Evolutionary conservation across 768 basidiomycete genomes (phyloP), one percentile per base, ranked within the genome.

Genomic region (Mycena rosella): DNA sequence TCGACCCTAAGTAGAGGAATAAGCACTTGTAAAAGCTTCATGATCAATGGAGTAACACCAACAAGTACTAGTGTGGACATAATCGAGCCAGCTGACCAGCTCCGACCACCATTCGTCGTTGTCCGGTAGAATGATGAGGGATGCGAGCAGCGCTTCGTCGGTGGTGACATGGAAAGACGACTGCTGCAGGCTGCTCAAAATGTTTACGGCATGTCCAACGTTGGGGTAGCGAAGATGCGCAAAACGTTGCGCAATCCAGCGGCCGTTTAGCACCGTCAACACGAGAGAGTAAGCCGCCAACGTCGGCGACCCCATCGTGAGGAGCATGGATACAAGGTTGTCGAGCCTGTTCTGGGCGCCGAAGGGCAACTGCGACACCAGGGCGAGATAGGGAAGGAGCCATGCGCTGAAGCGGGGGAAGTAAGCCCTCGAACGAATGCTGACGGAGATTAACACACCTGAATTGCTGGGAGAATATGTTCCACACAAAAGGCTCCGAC

Each of bases 341-440:
- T 83, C 81, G 18, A 72, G 61, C 24, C 71, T 72, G 27, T 66
- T 68, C 6, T 55, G 68, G 24, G 78, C 77, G 15, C 81, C 81
- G 27, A 82, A 83, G 4, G 82, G 82, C 27, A 83, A 76, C 42
- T 83, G 82, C 0, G 80, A 81, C n/a, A 83, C 68, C 0, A 83
- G 55, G 4, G 81, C 79, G 14, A 83, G 76, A 66, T 79, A 81
- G 14, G 82, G 82, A 2, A 83, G 59, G 7, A 83, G 75, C 82
- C 82, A 83, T 0, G 78, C 67, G 7, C 75, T 68, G 64, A 72
- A 78, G 26, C 75, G 20, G 6, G 20, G 10, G 70, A 40, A 17
- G 1, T 26, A 17, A 38, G 24, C 10, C n/a, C 20, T 29, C 32
- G 13, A 8, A 20, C 47, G 17, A 42, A 15, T 24, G 44, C 45